Percentiles rank a stretch among this genome's conserved stretches.
Evolutionary conservation across 1,284 basidiomycete species (phyloP).

Genomic region (Mycosarcoma mackinlayi): DNA sequence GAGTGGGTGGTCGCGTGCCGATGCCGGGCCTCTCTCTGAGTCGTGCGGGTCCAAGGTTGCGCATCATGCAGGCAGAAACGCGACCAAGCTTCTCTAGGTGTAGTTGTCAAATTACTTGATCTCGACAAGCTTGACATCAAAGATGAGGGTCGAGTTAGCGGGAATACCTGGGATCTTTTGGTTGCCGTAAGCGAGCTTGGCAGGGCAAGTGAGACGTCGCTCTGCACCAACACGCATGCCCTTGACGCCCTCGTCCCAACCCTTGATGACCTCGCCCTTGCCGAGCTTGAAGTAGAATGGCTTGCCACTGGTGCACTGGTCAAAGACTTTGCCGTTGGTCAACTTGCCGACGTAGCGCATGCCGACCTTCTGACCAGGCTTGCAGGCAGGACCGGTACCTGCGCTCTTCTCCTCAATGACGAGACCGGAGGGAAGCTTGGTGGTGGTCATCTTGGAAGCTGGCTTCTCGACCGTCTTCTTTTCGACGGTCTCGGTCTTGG

Average conservation of each 20-base stretch:
- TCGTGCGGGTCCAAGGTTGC: too few relatives aligned
- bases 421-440: slow-evolving; percentile 78
- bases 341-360: slow-evolving; percentile 95
- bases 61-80: too few relatives aligned
- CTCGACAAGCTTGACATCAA: slow-evolving; percentile 73
- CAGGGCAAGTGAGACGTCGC: slow-evolving; percentile 81
- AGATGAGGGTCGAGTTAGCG: slow-evolving; percentile 71
- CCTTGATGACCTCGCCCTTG: slow-evolving; percentile 87
- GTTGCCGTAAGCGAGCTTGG: slow-evolving; percentile 72
- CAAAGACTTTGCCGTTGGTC: slow-evolving; percentile 84
- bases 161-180: slow-evolving; percentile 72
- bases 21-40: too few relatives aligned
- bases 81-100: too few relatives aligned
- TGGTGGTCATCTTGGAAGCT: slow-evolving; percentile 62
- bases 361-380: slow-evolving; percentile 82
- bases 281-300: slow-evolving; percentile 90
- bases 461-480: slow-evolving; percentile 53
- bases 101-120: slow-evolving; percentile 71
- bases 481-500: slow-evolving; percentile 46
- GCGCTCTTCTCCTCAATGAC: slow-evolving; percentile 81
- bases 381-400: slow-evolving; percentile 84
- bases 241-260: slow-evolving; percentile 87
- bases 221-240: slow-evolving; percentile 95
- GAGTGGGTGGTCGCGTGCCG: too few relatives aligned
- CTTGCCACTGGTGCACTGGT: slow-evolving; percentile 86